phyloP scores from a whole-genome alignment of 1,139 yeast species.

The Suhomyces kunorum region DNA sequence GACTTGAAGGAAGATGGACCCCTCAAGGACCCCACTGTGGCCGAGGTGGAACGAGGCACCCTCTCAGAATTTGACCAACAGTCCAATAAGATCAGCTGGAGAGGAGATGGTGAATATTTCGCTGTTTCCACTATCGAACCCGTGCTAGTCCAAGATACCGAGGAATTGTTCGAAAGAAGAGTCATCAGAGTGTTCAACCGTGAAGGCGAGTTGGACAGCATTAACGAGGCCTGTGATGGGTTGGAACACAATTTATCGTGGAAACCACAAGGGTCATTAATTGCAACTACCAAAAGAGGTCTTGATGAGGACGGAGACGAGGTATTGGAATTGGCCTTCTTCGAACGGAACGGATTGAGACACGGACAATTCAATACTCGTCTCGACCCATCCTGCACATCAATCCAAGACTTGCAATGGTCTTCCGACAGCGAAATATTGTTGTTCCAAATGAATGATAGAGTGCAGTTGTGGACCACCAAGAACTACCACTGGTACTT shows the following conservation, averaged over 20 bases:
- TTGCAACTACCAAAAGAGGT: slow-evolving; percentile 77
- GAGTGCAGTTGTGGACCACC: slow-evolving; percentile 83
- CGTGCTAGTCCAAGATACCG: slow-evolving; percentile 42
- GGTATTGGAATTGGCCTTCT: slow-evolving; percentile 65
- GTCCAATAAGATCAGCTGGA: slow-evolving; percentile 69
- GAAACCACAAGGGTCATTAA: slow-evolving; percentile 89
- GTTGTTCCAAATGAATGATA: slow-evolving; percentile 60
- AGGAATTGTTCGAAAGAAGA: slow-evolving; percentile 57
- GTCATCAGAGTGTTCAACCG: slow-evolving; percentile 81
- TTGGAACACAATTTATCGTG: slow-evolving; percentile 74
- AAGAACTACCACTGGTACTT: slow-evolving; percentile 96
- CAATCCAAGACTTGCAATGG: slow-evolving; percentile 67
- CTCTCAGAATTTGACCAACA: slow-evolving; percentile 54
- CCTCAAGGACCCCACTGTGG: slow-evolving; percentile 90
- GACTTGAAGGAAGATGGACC: slow-evolving; percentile 55
- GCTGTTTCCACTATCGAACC: slow-evolving; percentile 66
- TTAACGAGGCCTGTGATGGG: slow-evolving; percentile 88
- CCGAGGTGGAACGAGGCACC: slow-evolving; percentile 68
- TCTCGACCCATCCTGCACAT: slow-evolving; percentile 48
- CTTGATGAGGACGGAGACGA: slow-evolving; percentile 51
- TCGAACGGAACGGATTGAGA: slow-evolving; percentile 90
- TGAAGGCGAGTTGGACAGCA: slow-evolving; percentile 76
- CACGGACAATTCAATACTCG: slow-evolving; percentile 84
- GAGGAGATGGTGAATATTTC: slow-evolving; percentile 91
- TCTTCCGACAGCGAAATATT: slow-evolving; percentile 78